A percentile compares a stretch with the other conserved stretches of the same genome.
Conservation (phyloP, 495 filamentous ascomycete species). For the Neurospora sp. region DNA sequence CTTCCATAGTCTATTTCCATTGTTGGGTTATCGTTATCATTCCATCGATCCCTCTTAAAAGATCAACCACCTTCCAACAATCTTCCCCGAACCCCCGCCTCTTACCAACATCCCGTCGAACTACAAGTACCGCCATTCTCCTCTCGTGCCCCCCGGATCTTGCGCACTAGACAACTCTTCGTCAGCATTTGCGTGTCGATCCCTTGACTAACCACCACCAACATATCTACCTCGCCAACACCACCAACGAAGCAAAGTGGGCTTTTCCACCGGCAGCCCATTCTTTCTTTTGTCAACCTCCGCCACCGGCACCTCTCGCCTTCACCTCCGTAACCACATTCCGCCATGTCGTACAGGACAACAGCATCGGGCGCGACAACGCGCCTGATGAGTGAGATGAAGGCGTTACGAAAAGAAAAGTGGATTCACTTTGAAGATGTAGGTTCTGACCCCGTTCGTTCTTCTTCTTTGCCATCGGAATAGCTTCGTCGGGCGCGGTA, state of each 20-base stretch:
- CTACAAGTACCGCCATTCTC: background rate
- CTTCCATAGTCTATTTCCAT: background rate
- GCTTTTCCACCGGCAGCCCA: background rate
- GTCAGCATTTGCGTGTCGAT: background rate
- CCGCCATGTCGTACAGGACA: constrained; percentile 7
- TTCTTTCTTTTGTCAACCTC: background rate
- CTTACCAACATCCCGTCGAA: background rate
- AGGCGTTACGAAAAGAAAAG: constrained; percentile 69
- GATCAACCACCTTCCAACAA: background rate
- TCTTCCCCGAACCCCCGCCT: background rate
- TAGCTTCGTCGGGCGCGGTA: background rate
- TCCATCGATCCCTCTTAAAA: background rate
- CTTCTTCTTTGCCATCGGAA: background rate
- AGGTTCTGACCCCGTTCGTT: background rate
- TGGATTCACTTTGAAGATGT: constrained; percentile 75
- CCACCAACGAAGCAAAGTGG: background rate
- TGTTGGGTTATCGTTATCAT: background rate
- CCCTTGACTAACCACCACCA: background rate
- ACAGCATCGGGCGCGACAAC: constrained; percentile 50
- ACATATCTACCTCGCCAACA: background rate
- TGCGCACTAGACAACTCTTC: background rate
- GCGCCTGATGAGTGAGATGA: constrained; percentile 84
- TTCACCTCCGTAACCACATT: background rate
- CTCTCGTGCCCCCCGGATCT: background rate
- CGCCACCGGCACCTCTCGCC: background rate